phyloP scores from a whole-genome alignment of 2,329 filamentous ascomycete species.

The Tolypocladium paradoxum region DNA sequence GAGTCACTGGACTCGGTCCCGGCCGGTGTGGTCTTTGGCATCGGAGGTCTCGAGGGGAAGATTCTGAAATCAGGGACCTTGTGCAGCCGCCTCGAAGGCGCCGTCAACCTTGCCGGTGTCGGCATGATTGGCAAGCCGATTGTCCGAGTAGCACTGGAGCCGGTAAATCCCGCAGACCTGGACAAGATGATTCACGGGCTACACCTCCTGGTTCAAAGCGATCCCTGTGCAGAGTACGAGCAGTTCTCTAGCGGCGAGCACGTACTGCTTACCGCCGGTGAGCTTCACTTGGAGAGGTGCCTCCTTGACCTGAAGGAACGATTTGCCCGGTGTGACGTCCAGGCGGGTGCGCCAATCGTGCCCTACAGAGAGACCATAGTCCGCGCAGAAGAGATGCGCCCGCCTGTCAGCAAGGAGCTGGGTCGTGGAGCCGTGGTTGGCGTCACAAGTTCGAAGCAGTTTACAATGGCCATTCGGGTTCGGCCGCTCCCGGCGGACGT shows the following conservation, averaged over 20 bases:
- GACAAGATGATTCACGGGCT: constrained; percentile 92
- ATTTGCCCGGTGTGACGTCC: constrained; percentile 89
- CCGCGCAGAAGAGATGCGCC: constrained; percentile 80
- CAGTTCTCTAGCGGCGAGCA: constrained; percentile 89
- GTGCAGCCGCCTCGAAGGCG: constrained; percentile 76
- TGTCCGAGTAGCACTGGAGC: constrained; percentile 91
- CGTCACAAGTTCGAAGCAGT: constrained; percentile 74
- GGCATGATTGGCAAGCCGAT: constrained; percentile 75
- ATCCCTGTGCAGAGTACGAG: constrained; percentile 93
- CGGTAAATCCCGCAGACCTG: constrained; percentile 77
- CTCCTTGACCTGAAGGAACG: constrained; percentile 86
- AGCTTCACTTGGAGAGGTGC: constrained; percentile 88
- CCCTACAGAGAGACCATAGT: constrained; percentile 92
- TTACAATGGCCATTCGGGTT: constrained; percentile 66
- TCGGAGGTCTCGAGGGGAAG: constrained; percentile 81
- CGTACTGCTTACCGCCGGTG: constrained; percentile 86
- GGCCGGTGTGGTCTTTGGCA: constrained; percentile 90
- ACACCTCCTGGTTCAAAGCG: constrained; percentile 80
- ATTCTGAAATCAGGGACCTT: constrained; percentile 94
- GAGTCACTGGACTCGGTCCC: constrained; percentile 77
- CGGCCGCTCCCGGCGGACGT: constrained; percentile 67
- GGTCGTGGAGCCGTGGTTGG: constrained; percentile 71
- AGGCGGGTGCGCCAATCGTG: constrained; percentile 87
- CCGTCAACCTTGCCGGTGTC: constrained; percentile 83
- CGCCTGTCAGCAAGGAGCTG: constrained; percentile 73